Evolutionary conservation across 2,329 filamentous ascomycete genomes (phyloP).

Genomic region (Claviceps maximensis): DNA sequence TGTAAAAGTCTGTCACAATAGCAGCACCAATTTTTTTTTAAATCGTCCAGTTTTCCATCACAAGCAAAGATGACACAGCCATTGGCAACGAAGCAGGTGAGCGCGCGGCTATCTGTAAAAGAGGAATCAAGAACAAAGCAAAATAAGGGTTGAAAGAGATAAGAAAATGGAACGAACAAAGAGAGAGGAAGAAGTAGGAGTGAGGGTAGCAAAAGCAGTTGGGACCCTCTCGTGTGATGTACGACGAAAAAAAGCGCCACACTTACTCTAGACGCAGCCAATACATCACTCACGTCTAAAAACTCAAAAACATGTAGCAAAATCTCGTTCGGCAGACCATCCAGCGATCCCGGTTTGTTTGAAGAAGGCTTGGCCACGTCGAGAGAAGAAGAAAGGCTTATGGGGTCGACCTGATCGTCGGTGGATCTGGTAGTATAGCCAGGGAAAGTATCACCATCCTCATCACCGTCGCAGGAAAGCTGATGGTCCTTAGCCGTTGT

Average conservation of each 20-base stretch:
- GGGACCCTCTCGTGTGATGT: background rate
- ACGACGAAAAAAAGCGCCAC: background rate
- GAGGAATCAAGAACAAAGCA: no score
- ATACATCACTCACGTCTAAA: constrained; percentile 43
- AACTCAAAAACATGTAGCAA: constrained; percentile 41
- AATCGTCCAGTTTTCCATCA: background rate
- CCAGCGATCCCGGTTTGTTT: constrained; percentile 14
- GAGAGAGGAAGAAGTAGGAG: background rate
- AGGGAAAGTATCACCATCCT: background rate
- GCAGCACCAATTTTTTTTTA: no score
- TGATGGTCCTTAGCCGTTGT: background rate
- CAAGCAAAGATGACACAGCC: background rate
- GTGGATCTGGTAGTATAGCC: background rate
- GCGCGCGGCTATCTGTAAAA: no score
- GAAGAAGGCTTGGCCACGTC: background rate
- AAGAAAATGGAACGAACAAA: background rate
- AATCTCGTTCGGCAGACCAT: constrained; percentile 41
- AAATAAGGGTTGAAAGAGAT: background rate
- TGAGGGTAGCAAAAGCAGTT: background rate
- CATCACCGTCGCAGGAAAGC: background rate
- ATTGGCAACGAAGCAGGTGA: background rate
- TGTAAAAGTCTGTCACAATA: background rate
- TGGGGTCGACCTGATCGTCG: background rate
- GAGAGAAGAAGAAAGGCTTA: background rate
- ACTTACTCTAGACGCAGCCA: constrained; percentile 43